These are phyloP conservation scores for Breviolum minutum DNA, from an alignment of 73 alveolate genomes.

Conservation along the genomic window DNA sequence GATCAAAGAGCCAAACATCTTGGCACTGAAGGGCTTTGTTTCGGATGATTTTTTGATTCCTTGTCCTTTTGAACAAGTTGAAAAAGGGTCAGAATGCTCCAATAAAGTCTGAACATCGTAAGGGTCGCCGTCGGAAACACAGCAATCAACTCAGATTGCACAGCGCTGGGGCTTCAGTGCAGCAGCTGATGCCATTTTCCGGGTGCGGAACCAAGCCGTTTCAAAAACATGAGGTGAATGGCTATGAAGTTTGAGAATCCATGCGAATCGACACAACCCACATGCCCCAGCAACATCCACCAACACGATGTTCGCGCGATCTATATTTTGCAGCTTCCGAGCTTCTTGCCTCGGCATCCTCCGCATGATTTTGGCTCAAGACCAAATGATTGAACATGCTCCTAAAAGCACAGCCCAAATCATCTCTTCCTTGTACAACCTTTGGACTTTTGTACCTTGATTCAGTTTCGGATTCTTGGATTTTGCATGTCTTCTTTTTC, in stretches of 20 bases:
- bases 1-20: too few species aligned
- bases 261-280: too few species aligned
- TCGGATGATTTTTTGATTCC: too few species aligned
- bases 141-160: background rate
- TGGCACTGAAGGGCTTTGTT: too few species aligned
- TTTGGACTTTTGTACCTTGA: too few species aligned
- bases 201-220: constrained; percentile 36
- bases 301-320: background rate
- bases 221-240: background rate
- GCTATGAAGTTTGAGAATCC: too few species aligned
- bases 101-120: too few species aligned
- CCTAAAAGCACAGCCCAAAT: constrained; percentile 1
- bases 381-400: background rate
- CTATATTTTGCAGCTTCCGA: background rate
- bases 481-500: background rate
- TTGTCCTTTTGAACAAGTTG: too few species aligned
- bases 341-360: too few species aligned
- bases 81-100: too few species aligned
- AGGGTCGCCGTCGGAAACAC: background rate
- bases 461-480: background rate
- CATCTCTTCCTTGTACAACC: background rate
- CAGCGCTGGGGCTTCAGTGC: constrained; percentile 83
- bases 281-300: background rate
- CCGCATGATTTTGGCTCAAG: background rate
- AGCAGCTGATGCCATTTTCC: constrained; percentile 74